These are phyloP conservation scores for Cocos nucifera DNA, from an alignment of 176 grass and related monocot species.

Conservation along the genomic window DNA sequence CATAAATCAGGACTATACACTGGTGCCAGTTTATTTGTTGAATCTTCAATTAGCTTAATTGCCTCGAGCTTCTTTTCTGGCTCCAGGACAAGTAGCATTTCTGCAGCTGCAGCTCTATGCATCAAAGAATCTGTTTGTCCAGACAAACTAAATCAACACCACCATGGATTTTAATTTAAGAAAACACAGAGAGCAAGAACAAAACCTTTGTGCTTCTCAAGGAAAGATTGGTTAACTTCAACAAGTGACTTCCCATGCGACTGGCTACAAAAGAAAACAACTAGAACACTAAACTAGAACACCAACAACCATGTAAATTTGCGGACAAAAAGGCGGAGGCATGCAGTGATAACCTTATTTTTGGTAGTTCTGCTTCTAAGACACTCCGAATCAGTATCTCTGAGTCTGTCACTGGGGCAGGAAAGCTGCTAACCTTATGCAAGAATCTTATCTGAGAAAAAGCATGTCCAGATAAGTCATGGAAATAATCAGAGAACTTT, in stretches of 20 bases:
- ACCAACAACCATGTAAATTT: background rate
- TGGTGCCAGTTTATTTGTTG: slow-evolving; percentile 45
- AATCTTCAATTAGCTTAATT: slow-evolving; percentile 95
- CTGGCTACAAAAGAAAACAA: slow-evolving; percentile 44
- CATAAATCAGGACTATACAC: slow-evolving; percentile 35
- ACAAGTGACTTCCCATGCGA: slow-evolving; percentile 77
- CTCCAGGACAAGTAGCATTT: slow-evolving; percentile 86
- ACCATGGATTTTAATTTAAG: background rate
- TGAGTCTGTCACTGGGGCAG: slow-evolving; percentile 60
- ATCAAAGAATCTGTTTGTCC: slow-evolving; percentile 52
- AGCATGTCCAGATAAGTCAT: background rate
- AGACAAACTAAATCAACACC: background rate
- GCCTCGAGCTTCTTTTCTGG: slow-evolving; percentile 69
- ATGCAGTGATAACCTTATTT: slow-evolving; percentile 54
- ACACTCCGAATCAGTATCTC: slow-evolving; percentile 90
- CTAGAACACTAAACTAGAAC: slow-evolving; percentile 13
- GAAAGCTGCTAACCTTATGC: slow-evolving; percentile 62
- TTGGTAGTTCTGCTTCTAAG: slow-evolving; percentile 66
- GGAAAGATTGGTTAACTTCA: slow-evolving; percentile 68
- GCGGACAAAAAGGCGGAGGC: background rate
- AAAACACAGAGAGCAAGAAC: slow-evolving; percentile 3
- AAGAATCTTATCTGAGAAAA: slow-evolving; percentile 80
- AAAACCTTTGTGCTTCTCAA: slow-evolving; percentile 78
- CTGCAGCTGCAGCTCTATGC: slow-evolving; percentile 78
- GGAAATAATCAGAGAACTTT: background rate